phyloP scores from a whole-genome alignment of 306 rosid species.

The Carpinus fangiana region DNA sequence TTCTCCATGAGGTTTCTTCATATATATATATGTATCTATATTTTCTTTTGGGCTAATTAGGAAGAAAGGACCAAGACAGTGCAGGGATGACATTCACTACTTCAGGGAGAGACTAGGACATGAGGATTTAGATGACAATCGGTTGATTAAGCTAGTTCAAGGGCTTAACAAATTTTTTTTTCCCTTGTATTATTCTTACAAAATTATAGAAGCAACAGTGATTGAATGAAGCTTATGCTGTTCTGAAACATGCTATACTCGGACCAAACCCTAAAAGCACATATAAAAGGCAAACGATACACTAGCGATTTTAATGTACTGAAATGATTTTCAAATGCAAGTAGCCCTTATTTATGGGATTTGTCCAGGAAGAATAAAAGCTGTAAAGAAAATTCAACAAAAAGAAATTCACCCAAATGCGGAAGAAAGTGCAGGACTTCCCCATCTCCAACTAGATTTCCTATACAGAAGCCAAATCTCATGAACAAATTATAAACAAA shows the following conservation, averaged over 20 bases:
- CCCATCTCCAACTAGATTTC: constrained; percentile 1
- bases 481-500: constrained; percentile 1
- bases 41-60: neutral
- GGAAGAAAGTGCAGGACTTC: neutral
- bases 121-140: neutral
- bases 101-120: neutral
- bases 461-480: constrained; percentile 34
- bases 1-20: neutral
- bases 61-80: neutral
- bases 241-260: neutral
- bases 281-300: neutral
- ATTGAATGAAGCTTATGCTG: neutral
- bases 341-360: neutral
- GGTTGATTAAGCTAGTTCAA: neutral
- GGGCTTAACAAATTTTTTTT: neutral
- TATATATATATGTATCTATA: neutral
- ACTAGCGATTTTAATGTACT: neutral
- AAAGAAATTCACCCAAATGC: neutral
- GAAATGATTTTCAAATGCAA: neutral
- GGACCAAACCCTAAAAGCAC: neutral
- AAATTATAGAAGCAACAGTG: neutral
- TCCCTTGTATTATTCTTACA: neutral
- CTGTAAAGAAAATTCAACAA: neutral
- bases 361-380: constrained; percentile 1
- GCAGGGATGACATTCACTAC: neutral